Evolutionary conservation across 2,329 filamentous ascomycete genomes (phyloP).

Genomic region (Stemphylium beticola): DNA sequence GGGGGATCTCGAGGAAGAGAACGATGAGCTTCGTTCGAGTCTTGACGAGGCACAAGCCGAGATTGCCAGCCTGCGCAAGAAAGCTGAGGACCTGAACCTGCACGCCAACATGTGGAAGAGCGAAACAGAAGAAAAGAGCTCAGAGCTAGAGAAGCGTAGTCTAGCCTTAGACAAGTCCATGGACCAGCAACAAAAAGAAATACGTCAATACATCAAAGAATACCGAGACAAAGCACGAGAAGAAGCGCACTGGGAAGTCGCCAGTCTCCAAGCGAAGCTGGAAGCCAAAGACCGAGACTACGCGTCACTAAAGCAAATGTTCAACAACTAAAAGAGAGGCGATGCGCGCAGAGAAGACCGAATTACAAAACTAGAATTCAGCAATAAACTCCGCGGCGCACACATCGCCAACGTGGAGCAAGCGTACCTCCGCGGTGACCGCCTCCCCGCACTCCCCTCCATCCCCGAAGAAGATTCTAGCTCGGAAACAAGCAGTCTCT

Average conservation of each 20-base stretch:
- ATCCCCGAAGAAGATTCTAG: not conserved
- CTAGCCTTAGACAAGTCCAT: conserved; percentile 1
- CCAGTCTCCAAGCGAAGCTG: conserved; percentile 9
- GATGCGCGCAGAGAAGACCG: conserved; percentile 6
- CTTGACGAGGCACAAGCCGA: not conserved
- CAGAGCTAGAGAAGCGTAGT: not conserved
- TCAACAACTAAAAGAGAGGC: not conserved
- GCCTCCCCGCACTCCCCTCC: not conserved
- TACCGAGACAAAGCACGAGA: conserved; percentile 16
- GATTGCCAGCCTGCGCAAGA: not conserved
- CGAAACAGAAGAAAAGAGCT: conserved; percentile 3
- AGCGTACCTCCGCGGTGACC: not conserved
- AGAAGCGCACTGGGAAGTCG: conserved; percentile 7
- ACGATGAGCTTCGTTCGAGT: not conserved
- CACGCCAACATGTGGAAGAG: not conserved
- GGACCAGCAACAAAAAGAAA: conserved; percentile 2
- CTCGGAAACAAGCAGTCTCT: not conserved
- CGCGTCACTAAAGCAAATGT: not conserved
- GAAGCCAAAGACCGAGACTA: conserved; percentile 3
- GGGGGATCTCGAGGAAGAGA: not conserved
- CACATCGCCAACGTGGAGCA: conserved; percentile 2
- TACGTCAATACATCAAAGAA: conserved; percentile 11
- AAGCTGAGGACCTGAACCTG: not conserved
- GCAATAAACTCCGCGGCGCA: not conserved
- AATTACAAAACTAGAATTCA: not conserved